phyloP scores from a whole-genome alignment of 768 basidiomycete species.

The Lactarius sp. region DNA sequence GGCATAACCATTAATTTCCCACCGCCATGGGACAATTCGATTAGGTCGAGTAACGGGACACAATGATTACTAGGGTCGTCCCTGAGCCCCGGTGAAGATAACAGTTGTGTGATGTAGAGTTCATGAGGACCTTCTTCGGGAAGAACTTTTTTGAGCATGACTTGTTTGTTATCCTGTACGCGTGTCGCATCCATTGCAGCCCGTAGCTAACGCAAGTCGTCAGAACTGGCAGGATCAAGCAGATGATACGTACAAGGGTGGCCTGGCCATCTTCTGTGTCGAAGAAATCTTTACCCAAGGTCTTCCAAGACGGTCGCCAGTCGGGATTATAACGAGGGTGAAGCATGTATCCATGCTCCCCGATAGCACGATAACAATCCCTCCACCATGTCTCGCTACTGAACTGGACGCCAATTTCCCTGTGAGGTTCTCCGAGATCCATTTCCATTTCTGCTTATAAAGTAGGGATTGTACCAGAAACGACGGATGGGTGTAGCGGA shows the following conservation, averaged over 20 bases:
- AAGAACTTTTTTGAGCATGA: neutral
- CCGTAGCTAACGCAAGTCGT: neutral
- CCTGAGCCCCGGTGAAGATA: neutral
- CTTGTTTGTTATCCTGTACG: neutral
- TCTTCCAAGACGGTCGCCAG: constrained; percentile 13
- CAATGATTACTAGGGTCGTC: neutral
- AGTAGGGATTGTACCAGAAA: neutral
- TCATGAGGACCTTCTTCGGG: neutral
- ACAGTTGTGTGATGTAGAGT: neutral
- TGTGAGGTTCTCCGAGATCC: neutral
- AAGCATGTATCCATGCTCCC: constrained; percentile 3
- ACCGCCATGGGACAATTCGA: neutral
- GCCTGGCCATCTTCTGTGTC: neutral
- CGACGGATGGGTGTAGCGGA: neutral
- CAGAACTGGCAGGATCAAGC: neutral
- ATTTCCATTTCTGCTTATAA: neutral
- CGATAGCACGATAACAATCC: neutral
- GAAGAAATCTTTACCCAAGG: neutral
- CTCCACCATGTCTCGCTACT: neutral
- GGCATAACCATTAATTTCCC: neutral
- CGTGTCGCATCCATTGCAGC: neutral
- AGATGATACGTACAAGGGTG: neutral
- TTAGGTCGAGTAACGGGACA: neutral
- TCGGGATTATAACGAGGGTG: constrained; percentile 8
- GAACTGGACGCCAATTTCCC: neutral